phyloP scores from a whole-genome alignment of 495 filamentous ascomycete species.

The Lasiosphaeria hispida region DNA sequence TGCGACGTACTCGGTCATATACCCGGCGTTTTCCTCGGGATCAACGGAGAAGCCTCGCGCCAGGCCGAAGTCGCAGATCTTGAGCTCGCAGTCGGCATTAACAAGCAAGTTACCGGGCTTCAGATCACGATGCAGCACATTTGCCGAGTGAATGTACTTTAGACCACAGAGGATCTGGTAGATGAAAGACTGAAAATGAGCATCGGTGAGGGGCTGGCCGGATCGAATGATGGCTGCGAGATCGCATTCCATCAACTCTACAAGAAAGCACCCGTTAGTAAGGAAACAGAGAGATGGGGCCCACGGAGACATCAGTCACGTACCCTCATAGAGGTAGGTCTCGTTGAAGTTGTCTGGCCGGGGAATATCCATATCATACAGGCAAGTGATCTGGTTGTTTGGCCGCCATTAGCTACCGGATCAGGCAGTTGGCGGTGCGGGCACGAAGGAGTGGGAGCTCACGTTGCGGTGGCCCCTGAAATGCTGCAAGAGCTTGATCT shows the following conservation, averaged over 20 bases:
- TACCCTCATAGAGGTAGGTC: conserved; percentile 97
- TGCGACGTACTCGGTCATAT: conserved; percentile 99
- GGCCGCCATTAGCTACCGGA: background rate
- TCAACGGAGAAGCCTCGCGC: conserved; percentile 95
- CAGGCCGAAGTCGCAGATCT: conserved; percentile 97
- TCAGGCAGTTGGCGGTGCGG: background rate
- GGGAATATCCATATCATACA: conserved; percentile 99
- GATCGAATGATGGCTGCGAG: conserved; percentile 97
- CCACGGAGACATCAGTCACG: conserved; percentile 19
- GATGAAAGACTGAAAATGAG: conserved; percentile 93
- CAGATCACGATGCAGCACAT: conserved; percentile 92
- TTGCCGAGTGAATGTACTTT: conserved; percentile 98
- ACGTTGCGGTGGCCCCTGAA: conserved; percentile 77
- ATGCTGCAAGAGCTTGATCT: conserved; percentile 98
- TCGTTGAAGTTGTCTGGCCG: conserved; percentile 98
- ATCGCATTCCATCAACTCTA: conserved; percentile 99
- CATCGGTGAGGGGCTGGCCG: conserved; percentile 92
- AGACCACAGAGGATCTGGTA: conserved; percentile 93
- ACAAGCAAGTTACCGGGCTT: conserved; percentile 97
- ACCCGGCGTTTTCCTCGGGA: conserved; percentile 96
- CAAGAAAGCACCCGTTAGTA: conserved; percentile 18
- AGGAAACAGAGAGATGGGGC: no score
- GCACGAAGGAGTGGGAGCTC: conserved; percentile 21
- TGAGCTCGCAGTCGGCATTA: conserved; percentile 98
- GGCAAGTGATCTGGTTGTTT: conserved; percentile 79